Evolutionary conservation across 495 filamentous ascomycete species (phyloP), one percentile per base, ranked within the genome.

Genomic region (Achaetomiella virescens): DNA sequence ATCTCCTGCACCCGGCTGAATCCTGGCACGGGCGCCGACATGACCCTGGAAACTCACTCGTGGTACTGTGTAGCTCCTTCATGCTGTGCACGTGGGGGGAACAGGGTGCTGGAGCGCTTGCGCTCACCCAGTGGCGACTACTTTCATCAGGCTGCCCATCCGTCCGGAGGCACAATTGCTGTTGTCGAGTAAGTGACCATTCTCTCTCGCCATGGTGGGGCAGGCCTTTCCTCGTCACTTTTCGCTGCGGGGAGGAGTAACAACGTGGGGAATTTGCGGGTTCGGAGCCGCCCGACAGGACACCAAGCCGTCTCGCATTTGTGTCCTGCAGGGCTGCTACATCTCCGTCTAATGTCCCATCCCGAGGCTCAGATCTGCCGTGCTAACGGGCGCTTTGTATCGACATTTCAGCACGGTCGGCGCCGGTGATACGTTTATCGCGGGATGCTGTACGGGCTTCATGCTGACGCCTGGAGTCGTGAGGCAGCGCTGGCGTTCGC

Each of bases 351-450:
- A 22, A 18, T 18, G 24, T 24, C 27, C 50, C 27, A 31, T 33
- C 25, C 50, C 20, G 50, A 44, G 14, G 38, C 50, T 29, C 36
- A 36, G 44, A 47, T 18, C 25, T 43, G 50, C 33, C 36, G 41
- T 56, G 59, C 65, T 67, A 66, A 66, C 58, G 48, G 10, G 17
- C 31, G 52, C 31, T 20, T 46, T 10, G 17, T 35, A 20, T 52
- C 38, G 22, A 31, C n/a, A 31, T 40, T 45, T 37, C 49, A 88
- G 84, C 61, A 78, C 84, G 10, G 78, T 88, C 46, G 85, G 85
- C 42, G 86, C 86, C 54, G 86, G 86, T 61, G 86, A 90, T 63
- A 88, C 86, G 1, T 89, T 90, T 60, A 82, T 87, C 57, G 86
- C 85, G 86, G 84, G 22, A 81, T 88, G 66, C 66, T 89, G 40